Evolutionary conservation across 148 eudicot genomes (phyloP), one percentile per base, ranked within the genome.

Genomic region (Agrostemma githago): DNA sequence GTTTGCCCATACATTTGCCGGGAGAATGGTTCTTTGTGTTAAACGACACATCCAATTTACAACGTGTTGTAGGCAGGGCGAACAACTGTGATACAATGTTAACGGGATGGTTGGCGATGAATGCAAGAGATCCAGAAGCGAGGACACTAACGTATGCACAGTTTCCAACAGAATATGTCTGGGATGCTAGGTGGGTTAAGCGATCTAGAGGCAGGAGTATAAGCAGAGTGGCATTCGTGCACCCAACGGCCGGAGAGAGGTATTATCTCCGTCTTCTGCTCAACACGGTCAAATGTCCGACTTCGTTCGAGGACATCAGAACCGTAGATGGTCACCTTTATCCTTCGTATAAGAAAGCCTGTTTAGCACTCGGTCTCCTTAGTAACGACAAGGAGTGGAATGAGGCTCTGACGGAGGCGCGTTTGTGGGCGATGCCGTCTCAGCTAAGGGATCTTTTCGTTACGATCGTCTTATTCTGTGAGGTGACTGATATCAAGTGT

Each of bases 301-400:
- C 15, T 1, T 9, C 39, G 4, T 72, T 40, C 8, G 75, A 9
- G 4, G 57, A 60, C 3, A 60, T 60, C 3, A 9, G 41, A 19
- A 72, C 57, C 10, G 39, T 59, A 3, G 8, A 39, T 4, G 54
- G 53, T 9, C 12, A 20, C 2, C 16, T 61, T 0, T 60, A 72
- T 10, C 56, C 66, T 1, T 40, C 67, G 4, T 60, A 37, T 40
- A 72, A 72, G 19, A 54, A 11, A 15, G 46, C 74, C 5, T 71
- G 74, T 26, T 12, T 34, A 37, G 67, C 54, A 2, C 41, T 19
- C 4, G 75, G 40, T 5, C 51, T 60, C n/a, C 40, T 72, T 3
- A 48, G 20, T 17, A 39, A 51, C 2, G 75, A 72, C 8, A 72
- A 43, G 19, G 75, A 72, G 10, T 72, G 75, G 67, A 16, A 72